Evolutionary conservation across 306 rosid species (phyloP).

Genomic region (Cicer bijugum): DNA sequence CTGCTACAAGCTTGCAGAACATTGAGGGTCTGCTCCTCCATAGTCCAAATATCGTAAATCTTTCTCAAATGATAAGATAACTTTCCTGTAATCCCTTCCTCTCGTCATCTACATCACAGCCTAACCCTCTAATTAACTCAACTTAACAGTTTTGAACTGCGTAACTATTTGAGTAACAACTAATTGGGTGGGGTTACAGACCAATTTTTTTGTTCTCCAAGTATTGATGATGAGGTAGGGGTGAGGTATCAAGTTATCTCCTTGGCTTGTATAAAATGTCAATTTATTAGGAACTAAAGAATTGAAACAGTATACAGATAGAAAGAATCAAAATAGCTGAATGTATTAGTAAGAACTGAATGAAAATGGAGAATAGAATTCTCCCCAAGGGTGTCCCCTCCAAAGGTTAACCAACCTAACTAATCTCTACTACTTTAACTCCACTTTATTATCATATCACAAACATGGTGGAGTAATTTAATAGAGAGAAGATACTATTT

Average conservation of each 20-base stretch:
- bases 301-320: neutral
- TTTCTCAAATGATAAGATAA: constrained; percentile 8
- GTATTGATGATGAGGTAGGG: neutral
- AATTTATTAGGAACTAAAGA: neutral
- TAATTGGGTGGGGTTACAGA: neutral
- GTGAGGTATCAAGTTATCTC: constrained; percentile 4
- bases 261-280: constrained; percentile 10
- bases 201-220: neutral
- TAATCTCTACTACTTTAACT: neutral
- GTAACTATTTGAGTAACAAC: constrained; percentile 2
- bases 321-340: neutral
- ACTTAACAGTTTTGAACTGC: neutral
- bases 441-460: neutral
- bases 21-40: neutral
- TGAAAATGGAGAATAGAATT: constrained; percentile 1
- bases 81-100: neutral
- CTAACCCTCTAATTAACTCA: neutral
- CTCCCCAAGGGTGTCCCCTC: neutral
- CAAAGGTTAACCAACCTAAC: neutral
- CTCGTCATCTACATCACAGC: neutral
- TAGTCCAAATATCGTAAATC: neutral
- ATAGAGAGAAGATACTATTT: constrained; percentile 1
- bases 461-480: neutral
- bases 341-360: neutral
- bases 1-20: neutral